A percentile compares a stretch with the other conserved stretches of the same genome.
Conservation (phyloP, 805 yeast genomes). For the Jamesozyma jinghongensis region DNA sequence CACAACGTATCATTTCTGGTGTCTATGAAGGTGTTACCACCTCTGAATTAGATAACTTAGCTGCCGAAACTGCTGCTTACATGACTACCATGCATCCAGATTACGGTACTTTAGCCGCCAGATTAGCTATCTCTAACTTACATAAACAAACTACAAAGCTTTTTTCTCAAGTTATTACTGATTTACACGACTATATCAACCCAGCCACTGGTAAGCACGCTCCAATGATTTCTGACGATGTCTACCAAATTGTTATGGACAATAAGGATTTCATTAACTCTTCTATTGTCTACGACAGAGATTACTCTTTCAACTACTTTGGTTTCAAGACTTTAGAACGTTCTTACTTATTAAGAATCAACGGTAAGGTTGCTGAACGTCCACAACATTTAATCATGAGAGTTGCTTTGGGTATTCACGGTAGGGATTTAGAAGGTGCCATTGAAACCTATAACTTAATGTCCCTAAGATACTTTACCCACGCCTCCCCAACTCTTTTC, state of each 20-base stretch:
- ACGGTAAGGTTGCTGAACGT: conserved; percentile 70
- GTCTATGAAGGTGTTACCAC: conserved; percentile 97
- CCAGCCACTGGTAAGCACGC: conserved; percentile 62
- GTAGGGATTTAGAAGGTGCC: conserved; percentile 51
- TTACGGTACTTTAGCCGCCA: conserved; percentile 88
- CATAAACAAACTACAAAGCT: conserved; percentile 90
- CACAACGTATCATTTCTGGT: conserved; percentile 92
- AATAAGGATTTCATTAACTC: conserved; percentile 60
- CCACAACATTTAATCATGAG: conserved; percentile 89
- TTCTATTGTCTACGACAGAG: conserved; percentile 70
- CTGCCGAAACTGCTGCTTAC: conserved; percentile 96
- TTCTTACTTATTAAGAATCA: conserved; percentile 63
- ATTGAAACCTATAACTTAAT: conserved; percentile 78
- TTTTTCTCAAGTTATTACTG: conserved; percentile 67
- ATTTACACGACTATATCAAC: conserved; percentile 67
- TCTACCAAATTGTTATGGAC: conserved; percentile 52
- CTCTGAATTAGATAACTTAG: conserved; percentile 68
- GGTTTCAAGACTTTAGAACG: conserved; percentile 90
- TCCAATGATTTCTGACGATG: conserved; percentile 64
- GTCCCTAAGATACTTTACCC: conserved; percentile 83
- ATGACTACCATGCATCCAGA: conserved; percentile 99
- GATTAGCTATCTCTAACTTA: conserved; percentile 88
- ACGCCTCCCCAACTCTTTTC: conserved; percentile 91
- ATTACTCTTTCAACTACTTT: conserved; percentile 69
- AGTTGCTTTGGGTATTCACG: conserved; percentile 88